phyloP scores from a whole-genome alignment of 2,329 filamentous ascomycete genomes.

The Pleochaeta shiraiana region DNA sequence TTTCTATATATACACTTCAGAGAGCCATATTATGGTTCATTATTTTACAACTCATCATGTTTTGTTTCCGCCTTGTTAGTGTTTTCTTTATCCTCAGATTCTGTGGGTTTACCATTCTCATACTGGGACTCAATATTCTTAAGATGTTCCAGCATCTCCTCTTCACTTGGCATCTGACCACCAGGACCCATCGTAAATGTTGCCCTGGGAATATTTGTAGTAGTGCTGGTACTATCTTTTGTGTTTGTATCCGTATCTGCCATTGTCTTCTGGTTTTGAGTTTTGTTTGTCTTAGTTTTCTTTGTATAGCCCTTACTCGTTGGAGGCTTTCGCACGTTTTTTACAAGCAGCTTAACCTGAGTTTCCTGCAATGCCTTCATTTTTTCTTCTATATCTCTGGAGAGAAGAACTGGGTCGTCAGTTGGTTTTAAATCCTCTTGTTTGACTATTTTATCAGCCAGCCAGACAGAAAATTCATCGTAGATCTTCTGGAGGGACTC shows the following conservation, averaged over 20 bases:
- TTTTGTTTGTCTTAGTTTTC: conserved; percentile 20
- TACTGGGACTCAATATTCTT: conserved; percentile 8
- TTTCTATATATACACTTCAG: neutral
- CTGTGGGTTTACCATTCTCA: conserved; percentile 9
- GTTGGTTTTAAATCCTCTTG: conserved; percentile 49
- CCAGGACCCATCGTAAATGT: conserved; percentile 21
- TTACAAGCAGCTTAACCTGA: conserved; percentile 47
- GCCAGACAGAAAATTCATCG: conserved; percentile 45
- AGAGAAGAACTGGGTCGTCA: conserved; percentile 53
- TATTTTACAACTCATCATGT: conserved; percentile 11
- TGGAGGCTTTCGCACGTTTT: conserved; percentile 34
- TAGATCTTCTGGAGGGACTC: conserved; percentile 38
- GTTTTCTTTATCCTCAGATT: conserved; percentile 4
- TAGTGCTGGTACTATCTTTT: conserved; percentile 12
- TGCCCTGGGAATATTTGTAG: conserved; percentile 7
- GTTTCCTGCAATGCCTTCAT: conserved; percentile 49
- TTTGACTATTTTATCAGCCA: conserved; percentile 44
- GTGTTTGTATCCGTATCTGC: conserved; percentile 17
- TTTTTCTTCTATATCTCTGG: conserved; percentile 48
- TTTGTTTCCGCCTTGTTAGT: conserved; percentile 3
- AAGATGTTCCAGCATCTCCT: conserved; percentile 27
- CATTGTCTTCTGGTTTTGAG: conserved; percentile 19
- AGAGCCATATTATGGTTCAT: neutral
- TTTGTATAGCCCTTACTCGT: conserved; percentile 21
- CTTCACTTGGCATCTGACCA: conserved; percentile 24